phyloP scores from a whole-genome alignment of 108 stramenopile genomes.

The Pseudonitzschia pungens region DNA sequence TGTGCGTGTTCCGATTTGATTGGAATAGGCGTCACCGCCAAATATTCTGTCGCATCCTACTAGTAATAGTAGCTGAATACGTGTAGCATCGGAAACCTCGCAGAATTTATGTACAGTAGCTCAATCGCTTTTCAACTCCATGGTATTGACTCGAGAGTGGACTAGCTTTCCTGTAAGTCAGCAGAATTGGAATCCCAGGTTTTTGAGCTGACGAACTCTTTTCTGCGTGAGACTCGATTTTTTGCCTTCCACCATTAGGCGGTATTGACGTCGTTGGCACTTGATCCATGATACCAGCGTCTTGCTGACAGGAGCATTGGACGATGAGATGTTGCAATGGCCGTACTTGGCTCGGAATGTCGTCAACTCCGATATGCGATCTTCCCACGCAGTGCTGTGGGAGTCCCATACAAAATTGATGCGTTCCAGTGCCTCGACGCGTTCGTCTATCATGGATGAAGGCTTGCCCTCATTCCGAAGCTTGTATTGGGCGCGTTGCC shows the following conservation, averaged over 20 bases:
- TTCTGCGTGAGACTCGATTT: constrained; percentile 49
- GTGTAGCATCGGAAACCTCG: too few species aligned
- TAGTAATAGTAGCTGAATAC: too few species aligned
- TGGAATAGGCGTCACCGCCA: too few species aligned
- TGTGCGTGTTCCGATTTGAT: too few species aligned
- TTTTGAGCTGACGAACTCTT: constrained; percentile 50
- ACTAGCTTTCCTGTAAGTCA: not conserved
- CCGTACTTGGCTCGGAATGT: constrained; percentile 31
- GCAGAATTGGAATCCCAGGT: constrained; percentile 49
- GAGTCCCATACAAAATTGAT: constrained; percentile 19
- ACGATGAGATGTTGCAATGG: constrained; percentile 36
- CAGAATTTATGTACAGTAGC: too few species aligned
- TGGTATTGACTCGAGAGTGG: not conserved
- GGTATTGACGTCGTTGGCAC: constrained; percentile 63
- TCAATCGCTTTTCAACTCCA: too few species aligned
- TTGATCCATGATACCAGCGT: constrained; percentile 57
- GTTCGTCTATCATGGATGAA: constrained; percentile 22
- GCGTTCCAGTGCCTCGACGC: constrained; percentile 4
- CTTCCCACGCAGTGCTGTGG: constrained; percentile 21
- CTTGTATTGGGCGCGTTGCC: constrained; percentile 35
- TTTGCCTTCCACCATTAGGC: constrained; percentile 45
- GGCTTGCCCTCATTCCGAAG: constrained; percentile 34
- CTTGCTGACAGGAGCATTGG: constrained; percentile 30
- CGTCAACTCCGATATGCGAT: constrained; percentile 16
- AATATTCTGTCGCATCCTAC: too few species aligned